Percentiles rank a stretch among this genome's conserved stretches.
These are phyloP conservation scores for Lyophyllum shimeji DNA, from an alignment of 768 basidiomycete genomes.

Conservation along the genomic window DNA sequence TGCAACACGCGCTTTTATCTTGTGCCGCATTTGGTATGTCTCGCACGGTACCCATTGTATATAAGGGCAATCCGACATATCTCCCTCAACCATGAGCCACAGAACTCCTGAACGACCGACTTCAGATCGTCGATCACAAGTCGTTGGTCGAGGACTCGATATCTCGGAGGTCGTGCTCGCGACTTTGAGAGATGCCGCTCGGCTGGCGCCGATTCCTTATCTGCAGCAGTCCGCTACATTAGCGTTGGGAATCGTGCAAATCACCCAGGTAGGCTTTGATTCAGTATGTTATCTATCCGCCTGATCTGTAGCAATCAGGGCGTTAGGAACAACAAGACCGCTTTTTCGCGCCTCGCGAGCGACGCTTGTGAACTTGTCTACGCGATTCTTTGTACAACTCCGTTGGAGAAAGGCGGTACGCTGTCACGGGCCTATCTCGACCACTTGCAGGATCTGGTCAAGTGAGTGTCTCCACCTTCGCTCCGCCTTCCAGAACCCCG, in stretches of 20 bases:
- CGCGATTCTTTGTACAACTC: background rate
- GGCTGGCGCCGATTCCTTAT: constrained; percentile 5
- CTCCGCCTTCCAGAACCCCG: background rate
- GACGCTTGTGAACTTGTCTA: constrained; percentile 15
- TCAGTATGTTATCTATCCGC: background rate
- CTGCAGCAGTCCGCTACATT: constrained; percentile 1
- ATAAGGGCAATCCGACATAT: too few relatives aligned
- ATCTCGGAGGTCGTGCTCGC: background rate
- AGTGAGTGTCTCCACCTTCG: background rate
- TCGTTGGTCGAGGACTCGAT: background rate
- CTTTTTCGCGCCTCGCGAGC: constrained; percentile 6
- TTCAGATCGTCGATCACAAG: background rate
- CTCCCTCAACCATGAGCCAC: too few relatives aligned
- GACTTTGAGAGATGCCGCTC: constrained; percentile 3
- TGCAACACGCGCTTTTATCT: too few relatives aligned
- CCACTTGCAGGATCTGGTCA: background rate
- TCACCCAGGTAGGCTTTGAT: background rate
- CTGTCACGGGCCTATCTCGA: background rate
- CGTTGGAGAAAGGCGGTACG: background rate
- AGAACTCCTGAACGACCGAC: too few relatives aligned
- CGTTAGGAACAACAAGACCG: constrained; percentile 8
- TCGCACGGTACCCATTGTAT: too few relatives aligned
- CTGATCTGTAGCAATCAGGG: background rate
- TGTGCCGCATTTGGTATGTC: too few relatives aligned
- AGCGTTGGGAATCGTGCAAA: background rate